Conservation (phyloP, 2,329 filamentous ascomycete genomes). For the Colletotrichum filicis region DNA sequence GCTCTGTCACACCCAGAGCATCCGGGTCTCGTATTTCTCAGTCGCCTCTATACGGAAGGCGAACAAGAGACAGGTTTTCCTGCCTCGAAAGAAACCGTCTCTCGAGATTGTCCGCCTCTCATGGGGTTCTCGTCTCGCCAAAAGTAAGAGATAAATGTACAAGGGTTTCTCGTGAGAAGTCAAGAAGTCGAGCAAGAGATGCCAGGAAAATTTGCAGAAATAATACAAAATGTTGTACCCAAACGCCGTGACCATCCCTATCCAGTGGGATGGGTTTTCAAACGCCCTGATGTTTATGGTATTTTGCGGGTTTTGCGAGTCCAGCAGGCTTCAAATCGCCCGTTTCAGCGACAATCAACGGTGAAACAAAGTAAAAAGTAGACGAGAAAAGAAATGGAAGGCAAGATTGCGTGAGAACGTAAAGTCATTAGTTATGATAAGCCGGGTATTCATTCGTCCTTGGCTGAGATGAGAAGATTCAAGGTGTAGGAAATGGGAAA, state of each 20-base stretch:
- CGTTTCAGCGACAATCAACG: background rate
- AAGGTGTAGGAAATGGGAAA: background rate
- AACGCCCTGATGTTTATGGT: constrained; percentile 31
- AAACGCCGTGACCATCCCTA: constrained; percentile 9
- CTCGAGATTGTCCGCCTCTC: background rate
- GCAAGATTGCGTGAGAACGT: constrained; percentile 23
- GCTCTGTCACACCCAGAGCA: background rate
- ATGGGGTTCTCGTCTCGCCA: background rate
- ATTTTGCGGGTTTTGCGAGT: constrained; percentile 25
- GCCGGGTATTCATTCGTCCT: constrained; percentile 16
- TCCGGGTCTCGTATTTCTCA: background rate
- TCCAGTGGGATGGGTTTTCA: background rate
- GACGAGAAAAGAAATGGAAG: background rate
- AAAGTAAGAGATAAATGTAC: constrained; percentile 45
- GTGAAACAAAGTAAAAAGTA: background rate
- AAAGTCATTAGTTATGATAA: constrained; percentile 40
- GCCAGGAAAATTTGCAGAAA: constrained; percentile 1
- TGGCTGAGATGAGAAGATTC: constrained; percentile 1
- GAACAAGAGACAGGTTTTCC: background rate
- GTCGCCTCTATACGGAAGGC: background rate
- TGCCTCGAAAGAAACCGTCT: background rate
- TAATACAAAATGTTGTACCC: constrained; percentile 21
- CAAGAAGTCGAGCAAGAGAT: constrained; percentile 9
- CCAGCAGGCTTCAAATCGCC: background rate
- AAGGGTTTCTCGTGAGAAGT: constrained; percentile 39